These are phyloP conservation scores for Fraxinus velutina DNA, from an alignment of 305 asterid species.

Conservation along the genomic window DNA sequence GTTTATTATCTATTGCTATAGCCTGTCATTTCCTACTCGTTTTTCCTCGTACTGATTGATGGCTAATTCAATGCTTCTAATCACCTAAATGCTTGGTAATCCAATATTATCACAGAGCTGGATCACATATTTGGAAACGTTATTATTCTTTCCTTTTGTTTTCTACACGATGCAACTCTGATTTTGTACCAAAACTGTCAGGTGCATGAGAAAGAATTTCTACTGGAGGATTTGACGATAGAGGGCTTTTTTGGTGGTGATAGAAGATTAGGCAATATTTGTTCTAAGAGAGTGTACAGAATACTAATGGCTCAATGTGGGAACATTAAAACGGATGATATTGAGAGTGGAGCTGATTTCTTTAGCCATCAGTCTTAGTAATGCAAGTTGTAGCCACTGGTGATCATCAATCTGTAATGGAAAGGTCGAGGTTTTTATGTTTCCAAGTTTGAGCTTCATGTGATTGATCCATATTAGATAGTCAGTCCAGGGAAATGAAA, in stretches of 20 bases:
- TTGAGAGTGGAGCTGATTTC: constrained; percentile 85
- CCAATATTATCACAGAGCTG: not conserved
- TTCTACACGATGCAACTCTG: not conserved
- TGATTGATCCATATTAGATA: not conserved
- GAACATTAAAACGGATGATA: constrained; percentile 73
- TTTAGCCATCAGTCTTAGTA: constrained; percentile 35
- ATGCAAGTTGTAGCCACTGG: not conserved
- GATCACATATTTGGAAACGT: not conserved
- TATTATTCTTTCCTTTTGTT: not conserved
- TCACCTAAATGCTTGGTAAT: not conserved
- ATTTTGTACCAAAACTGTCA: constrained; percentile 25
- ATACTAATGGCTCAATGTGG: constrained; percentile 85
- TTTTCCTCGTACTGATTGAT: not conserved
- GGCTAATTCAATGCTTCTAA: not conserved
- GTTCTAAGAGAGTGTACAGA: constrained; percentile 90
- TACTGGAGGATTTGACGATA: constrained; percentile 64
- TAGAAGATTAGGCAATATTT: constrained; percentile 80
- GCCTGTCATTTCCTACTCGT: not conserved
- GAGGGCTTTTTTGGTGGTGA: constrained; percentile 72
- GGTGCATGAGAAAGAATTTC: constrained; percentile 93
- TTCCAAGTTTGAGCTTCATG: constrained; percentile 1
- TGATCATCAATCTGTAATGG: not conserved
- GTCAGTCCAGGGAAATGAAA: not conserved
- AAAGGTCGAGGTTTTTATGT: constrained; percentile 7
- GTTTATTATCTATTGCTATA: not conserved